Percentiles rank a stretch among this genome's conserved stretches.
These are phyloP conservation scores for Colletotrichum navitas DNA, from an alignment of 2,329 filamentous ascomycete genomes.

Conservation along the genomic window DNA sequence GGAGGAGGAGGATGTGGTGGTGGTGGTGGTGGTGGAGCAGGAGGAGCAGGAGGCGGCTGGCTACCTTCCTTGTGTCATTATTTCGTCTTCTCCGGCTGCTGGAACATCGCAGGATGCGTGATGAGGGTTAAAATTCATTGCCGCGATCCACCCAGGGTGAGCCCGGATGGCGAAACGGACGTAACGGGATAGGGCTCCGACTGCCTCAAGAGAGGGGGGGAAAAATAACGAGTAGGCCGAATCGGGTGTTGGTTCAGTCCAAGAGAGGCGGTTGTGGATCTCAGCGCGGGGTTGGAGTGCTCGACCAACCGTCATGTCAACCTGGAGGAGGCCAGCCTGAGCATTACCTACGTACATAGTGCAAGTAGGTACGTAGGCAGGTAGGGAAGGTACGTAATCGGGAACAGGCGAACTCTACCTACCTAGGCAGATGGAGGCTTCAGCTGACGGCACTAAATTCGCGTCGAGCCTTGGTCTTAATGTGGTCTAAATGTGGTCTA, in stretches of 20 bases:
- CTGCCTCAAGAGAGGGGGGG: conserved; percentile 13
- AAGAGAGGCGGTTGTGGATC: conserved; percentile 38
- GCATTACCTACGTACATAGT: not conserved
- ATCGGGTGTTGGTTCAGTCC: conserved; percentile 39
- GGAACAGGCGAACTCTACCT: conserved; percentile 5
- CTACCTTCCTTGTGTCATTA: conserved; percentile 22
- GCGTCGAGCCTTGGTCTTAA: conserved; percentile 1
- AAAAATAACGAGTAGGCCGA: conserved; percentile 36
- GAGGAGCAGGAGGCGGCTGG: not conserved
- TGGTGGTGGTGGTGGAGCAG: not conserved
- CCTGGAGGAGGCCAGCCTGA: not conserved
- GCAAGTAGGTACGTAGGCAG: too few species aligned
- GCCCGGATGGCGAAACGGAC: conserved; percentile 35
- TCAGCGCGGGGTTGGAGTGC: conserved; percentile 40
- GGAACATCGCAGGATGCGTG: conserved; percentile 31
- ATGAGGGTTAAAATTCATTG: conserved; percentile 29
- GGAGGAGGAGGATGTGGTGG: not conserved
- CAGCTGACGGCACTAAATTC: conserved; percentile 1
- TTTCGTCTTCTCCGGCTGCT: conserved; percentile 24
- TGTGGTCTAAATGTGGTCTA: conserved; percentile 2
- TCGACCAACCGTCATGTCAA: conserved; percentile 15
- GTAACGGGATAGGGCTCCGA: conserved; percentile 38
- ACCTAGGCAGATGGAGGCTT: conserved; percentile 5
- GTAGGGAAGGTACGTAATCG: not conserved
- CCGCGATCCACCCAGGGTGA: conserved; percentile 28